Evolutionary conservation across 2,329 filamentous ascomycete species (phyloP).

Genomic region (Alternaria arborescens): DNA sequence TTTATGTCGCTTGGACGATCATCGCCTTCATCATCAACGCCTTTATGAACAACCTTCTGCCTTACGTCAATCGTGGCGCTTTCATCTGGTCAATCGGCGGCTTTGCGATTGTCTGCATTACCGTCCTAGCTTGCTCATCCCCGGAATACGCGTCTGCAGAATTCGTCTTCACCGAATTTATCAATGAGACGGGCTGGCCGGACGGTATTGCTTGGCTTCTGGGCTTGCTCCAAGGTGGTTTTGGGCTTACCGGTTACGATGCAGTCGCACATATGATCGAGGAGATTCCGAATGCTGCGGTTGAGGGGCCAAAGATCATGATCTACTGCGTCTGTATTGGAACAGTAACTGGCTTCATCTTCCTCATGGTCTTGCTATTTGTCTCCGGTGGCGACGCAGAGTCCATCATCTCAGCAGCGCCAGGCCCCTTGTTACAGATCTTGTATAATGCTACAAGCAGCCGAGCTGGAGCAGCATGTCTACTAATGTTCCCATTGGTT

Average conservation of each 20-base stretch:
- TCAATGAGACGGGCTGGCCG: constrained; percentile 75
- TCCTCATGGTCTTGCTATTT: constrained; percentile 70
- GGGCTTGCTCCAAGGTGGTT: constrained; percentile 62
- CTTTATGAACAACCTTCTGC: constrained; percentile 69
- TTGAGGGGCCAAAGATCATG: constrained; percentile 72
- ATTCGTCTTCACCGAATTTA: constrained; percentile 73
- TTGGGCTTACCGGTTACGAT: constrained; percentile 64
- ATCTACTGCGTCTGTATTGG: constrained; percentile 70
- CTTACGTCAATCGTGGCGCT: constrained; percentile 72
- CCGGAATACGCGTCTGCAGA: constrained; percentile 70
- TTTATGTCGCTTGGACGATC: constrained; percentile 72
- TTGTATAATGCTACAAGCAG: constrained; percentile 69
- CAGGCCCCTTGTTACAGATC: constrained; percentile 69
- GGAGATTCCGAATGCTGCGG: constrained; percentile 66
- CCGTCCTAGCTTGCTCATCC: constrained; percentile 70
- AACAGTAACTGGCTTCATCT: constrained; percentile 68
- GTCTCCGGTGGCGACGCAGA: constrained; percentile 65
- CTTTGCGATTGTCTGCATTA: constrained; percentile 75
- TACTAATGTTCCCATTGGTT: constrained; percentile 72
- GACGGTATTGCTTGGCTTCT: constrained; percentile 68
- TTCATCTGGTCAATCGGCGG: constrained; percentile 76
- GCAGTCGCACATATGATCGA: constrained; percentile 65
- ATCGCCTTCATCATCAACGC: constrained; percentile 71
- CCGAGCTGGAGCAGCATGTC: constrained; percentile 68
- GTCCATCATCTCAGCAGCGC: constrained; percentile 62